These are phyloP conservation scores for Oryza longistaminata DNA, from an alignment of 176 grass and related monocot genomes.

Conservation along the genomic window DNA sequence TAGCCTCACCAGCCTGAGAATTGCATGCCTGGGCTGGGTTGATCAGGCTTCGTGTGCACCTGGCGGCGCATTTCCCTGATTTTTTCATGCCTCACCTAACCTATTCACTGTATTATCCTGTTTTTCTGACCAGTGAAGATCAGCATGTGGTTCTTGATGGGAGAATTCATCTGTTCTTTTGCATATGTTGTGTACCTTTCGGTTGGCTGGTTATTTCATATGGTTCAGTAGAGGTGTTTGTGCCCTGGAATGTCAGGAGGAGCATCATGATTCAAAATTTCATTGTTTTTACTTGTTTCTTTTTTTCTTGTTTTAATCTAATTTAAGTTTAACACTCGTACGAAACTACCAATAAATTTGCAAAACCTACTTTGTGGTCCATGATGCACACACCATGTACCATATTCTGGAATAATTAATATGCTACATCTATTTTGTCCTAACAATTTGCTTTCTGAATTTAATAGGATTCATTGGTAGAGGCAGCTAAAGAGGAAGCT, in stretches of 20 bases:
- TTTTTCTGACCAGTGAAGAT: not conserved
- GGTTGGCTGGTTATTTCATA: not conserved
- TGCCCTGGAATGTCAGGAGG: conserved; percentile 1
- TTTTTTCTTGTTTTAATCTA: not conserved
- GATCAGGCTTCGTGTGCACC: no score
- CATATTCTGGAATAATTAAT: not conserved
- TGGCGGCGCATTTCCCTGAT: no score
- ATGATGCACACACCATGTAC: not conserved
- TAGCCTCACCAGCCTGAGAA: no score
- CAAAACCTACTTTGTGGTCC: not conserved
- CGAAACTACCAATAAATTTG: not conserved
- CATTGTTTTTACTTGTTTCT: not conserved
- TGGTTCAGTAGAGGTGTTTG: not conserved
- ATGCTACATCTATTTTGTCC: not conserved
- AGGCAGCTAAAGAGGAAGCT: conserved; percentile 80
- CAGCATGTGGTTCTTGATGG: not conserved
- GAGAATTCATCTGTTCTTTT: not conserved
- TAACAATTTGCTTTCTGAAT: not conserved
- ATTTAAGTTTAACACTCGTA: not conserved
- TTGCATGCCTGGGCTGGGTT: no score
- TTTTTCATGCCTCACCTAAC: not conserved
- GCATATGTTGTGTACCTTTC: no score
- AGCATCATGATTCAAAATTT: not conserved
- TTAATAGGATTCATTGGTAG: conserved; percentile 69
- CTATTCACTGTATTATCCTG: not conserved